A percentile compares a stretch with the other conserved stretches of the same genome.
Conservation (phyloP, 305 asterid species). For the Rubia peregrina region DNA sequence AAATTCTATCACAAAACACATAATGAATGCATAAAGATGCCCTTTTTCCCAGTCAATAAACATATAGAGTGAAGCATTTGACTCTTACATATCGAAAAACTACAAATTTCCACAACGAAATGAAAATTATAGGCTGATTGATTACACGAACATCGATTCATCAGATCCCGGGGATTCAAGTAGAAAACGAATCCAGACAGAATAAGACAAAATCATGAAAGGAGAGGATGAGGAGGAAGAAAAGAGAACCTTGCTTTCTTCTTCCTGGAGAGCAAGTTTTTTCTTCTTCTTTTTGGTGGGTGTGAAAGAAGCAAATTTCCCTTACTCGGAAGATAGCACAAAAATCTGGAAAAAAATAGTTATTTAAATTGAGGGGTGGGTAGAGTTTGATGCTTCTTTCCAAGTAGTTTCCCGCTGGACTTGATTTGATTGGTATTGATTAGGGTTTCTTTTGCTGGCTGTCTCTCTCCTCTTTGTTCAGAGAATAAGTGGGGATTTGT, state of each 20-base stretch:
- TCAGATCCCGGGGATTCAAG: background rate
- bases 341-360: background rate
- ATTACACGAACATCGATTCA: background rate
- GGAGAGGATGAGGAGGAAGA: background rate
- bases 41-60: background rate
- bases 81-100: background rate
- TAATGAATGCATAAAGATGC: background rate
- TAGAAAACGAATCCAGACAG: background rate
- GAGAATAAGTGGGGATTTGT: conserved; percentile 4
- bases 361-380: background rate
- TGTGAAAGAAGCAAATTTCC: conserved; percentile 1
- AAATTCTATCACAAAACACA: background rate
- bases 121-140: background rate
- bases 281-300: background rate
- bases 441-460: conserved; percentile 7
- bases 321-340: background rate
- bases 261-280: background rate
- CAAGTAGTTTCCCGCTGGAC: conserved; percentile 9
- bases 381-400: conserved; percentile 8
- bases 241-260: conserved; percentile 14
- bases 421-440: conserved; percentile 8
- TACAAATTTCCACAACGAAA: background rate
- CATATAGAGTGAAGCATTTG: background rate
- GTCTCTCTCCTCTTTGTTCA: background rate
- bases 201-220: background rate